Evolutionary conservation across 2,329 filamentous ascomycete species (phyloP), one percentile per base, ranked within the genome.

Genomic region (Ascomycota sp.): DNA sequence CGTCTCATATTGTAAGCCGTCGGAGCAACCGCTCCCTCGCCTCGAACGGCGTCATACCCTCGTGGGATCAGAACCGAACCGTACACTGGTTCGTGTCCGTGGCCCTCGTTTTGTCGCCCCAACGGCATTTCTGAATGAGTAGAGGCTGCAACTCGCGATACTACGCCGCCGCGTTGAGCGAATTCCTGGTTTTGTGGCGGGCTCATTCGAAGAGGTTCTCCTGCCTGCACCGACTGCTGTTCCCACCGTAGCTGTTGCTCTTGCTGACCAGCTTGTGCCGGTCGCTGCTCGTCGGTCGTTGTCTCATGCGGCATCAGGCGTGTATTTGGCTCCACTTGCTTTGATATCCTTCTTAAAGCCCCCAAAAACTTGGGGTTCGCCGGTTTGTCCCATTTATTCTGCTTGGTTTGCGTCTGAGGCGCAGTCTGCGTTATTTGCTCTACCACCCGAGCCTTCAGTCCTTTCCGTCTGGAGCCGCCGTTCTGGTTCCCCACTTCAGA

Each of bases 61-160:
- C 35, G 38, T 1, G 55, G 54, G 23, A 56, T 54, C 2, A 55
- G 50, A 1, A 57, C 49, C 9, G 41, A 39, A 3, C 40, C 51
- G 23, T 57, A 57, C 20, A 43, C 43, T 9, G 45, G 52, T 27
- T 54, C 53, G 20, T 23, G n/a, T n/a, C n/a, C 21, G 7, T 23
- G 21, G 21, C 21, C 21, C 21, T 7, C 10, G 21, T 23, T 10
- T 10, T 23, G 21, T 10, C 21, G 21, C 21, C 10, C 10, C 21
- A 10, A n/a, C n/a, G n/a, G n/a, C n/a, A n/a, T n/a, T n/a, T n/a
- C n/a, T n/a, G n/a, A n/a, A n/a, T n/a, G n/a, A n/a, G n/a, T n/a
- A n/a, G n/a, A n/a, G n/a, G n/a, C n/a, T n/a, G n/a, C n/a, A n/a
- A n/a, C n/a, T n/a, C n/a, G n/a, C n/a, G n/a, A n/a, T n/a, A n/a